A percentile compares a stretch with the other conserved stretches of the same genome.
Evolutionary conservation across 2,329 filamentous ascomycete species (phyloP).

Genomic region (Leptographium lundbergii): DNA sequence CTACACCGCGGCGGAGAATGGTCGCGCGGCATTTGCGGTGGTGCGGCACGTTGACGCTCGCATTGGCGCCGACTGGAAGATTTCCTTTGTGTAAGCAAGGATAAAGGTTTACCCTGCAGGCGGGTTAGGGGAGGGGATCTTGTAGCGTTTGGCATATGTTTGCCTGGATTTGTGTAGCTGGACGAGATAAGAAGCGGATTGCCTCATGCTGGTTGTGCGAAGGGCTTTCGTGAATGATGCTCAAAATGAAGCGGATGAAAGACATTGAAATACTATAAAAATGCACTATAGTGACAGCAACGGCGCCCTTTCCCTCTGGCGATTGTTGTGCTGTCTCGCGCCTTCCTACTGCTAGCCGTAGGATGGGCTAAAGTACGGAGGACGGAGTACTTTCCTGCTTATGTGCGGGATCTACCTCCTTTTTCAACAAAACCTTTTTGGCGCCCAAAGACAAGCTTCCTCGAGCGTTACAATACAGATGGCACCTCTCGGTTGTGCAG

Average conservation of each 20-base stretch:
- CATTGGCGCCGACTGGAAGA: slow-evolving; percentile 42
- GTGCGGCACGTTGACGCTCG: slow-evolving; percentile 37
- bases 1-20: slow-evolving; percentile 37
- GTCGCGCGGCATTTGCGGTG: slow-evolving; percentile 37
- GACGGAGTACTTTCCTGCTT: background rate
- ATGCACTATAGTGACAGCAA: background rate
- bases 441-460: background rate
- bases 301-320: background rate
- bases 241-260: background rate
- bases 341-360: background rate
- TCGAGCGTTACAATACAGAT: background rate
- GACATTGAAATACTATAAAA: background rate
- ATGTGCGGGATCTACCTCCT: background rate
- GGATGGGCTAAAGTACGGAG: too few relatives aligned
- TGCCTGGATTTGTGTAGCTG: background rate
- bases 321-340: background rate
- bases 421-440: background rate
- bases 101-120: background rate
- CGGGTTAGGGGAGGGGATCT: background rate
- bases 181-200: background rate
- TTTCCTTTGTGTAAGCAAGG: slow-evolving; percentile 20
- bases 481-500: background rate
- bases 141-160: background rate
- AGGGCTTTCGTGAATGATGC: background rate
- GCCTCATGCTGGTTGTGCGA: background rate